These are phyloP conservation scores for Xylaria sp. DNA, from an alignment of 2,329 filamentous ascomycete genomes.

Conservation along the genomic window DNA sequence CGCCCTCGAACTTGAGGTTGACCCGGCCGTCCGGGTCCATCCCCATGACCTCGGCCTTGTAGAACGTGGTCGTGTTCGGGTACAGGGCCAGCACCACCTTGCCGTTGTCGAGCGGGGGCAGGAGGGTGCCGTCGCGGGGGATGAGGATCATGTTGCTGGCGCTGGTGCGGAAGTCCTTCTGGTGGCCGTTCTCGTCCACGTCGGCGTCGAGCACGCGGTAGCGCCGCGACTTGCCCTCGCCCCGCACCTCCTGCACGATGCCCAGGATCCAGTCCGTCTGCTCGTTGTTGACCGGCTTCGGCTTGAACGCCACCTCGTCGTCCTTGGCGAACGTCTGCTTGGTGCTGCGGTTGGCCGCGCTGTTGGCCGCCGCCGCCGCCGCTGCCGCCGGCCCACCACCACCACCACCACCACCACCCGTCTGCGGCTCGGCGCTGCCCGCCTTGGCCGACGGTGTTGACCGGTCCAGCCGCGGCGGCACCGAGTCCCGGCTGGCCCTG, in stretches of 20 bases:
- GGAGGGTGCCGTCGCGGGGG: constrained; percentile 56
- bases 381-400: too few relatives aligned
- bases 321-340: constrained; percentile 62
- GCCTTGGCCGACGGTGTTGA: constrained; percentile 38
- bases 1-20: constrained; percentile 76
- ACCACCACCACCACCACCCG: too few relatives aligned
- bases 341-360: constrained; percentile 49
- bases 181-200: constrained; percentile 69
- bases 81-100: constrained; percentile 78
- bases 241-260: constrained; percentile 73
- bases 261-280: constrained; percentile 73
- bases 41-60: constrained; percentile 79
- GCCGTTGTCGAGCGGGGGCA: constrained; percentile 65
- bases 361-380: constrained; percentile 38
- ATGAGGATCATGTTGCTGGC: constrained; percentile 79
- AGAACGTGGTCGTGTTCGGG: constrained; percentile 83
- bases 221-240: constrained; percentile 75
- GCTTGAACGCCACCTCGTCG: constrained; percentile 69
- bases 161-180: constrained; percentile 70
- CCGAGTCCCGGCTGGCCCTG: constrained; percentile 53
- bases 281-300: constrained; percentile 54
- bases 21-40: constrained; percentile 61
- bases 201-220: constrained; percentile 83
- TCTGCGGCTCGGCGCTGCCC: constrained; percentile 56
- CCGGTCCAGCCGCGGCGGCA: constrained; percentile 56